A percentile compares a stretch with the other conserved stretches of the same genome.
phyloP scores from a whole-genome alignment of 1,284 basidiomycete species.

The Gomphus bonarii region DNA sequence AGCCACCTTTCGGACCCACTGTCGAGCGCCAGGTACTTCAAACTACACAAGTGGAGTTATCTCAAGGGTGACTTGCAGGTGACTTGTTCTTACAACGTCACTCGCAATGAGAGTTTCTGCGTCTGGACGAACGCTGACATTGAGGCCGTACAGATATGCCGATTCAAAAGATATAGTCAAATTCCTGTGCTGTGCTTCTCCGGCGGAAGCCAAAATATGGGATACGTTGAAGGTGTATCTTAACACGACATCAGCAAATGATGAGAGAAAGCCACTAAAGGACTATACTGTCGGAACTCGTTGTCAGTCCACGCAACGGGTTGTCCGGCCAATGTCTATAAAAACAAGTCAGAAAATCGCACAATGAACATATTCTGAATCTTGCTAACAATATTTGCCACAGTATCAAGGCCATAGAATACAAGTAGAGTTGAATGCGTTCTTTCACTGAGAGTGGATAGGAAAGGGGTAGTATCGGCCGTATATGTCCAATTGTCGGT shows the following conservation, averaged over 20 bases:
- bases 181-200: slow-evolving; percentile 24
- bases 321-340: slow-evolving; percentile 38
- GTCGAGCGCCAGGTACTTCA: slow-evolving; percentile 38
- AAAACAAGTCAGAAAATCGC: neutral
- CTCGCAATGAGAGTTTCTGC: slow-evolving; percentile 29
- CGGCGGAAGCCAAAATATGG: slow-evolving; percentile 25
- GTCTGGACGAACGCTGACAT: slow-evolving; percentile 38
- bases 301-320: slow-evolving; percentile 49
- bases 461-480: slow-evolving; percentile 38
- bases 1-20: slow-evolving; percentile 40
- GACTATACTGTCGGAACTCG: slow-evolving; percentile 38
- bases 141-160: slow-evolving; percentile 40
- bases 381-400: slow-evolving; percentile 37
- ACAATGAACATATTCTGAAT: slow-evolving; percentile 8
- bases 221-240: slow-evolving; percentile 42
- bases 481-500: slow-evolving; percentile 56
- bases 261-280: neutral
- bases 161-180: slow-evolving; percentile 44
- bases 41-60: slow-evolving; percentile 24
- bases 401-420: slow-evolving; percentile 50
- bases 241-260: neutral
- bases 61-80: neutral
- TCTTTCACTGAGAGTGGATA: slow-evolving; percentile 16
- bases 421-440: slow-evolving; percentile 34
- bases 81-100: slow-evolving; percentile 18